Evolutionary conservation across 768 basidiomycete genomes (phyloP).

Genomic region (Myochromella boudieri): DNA sequence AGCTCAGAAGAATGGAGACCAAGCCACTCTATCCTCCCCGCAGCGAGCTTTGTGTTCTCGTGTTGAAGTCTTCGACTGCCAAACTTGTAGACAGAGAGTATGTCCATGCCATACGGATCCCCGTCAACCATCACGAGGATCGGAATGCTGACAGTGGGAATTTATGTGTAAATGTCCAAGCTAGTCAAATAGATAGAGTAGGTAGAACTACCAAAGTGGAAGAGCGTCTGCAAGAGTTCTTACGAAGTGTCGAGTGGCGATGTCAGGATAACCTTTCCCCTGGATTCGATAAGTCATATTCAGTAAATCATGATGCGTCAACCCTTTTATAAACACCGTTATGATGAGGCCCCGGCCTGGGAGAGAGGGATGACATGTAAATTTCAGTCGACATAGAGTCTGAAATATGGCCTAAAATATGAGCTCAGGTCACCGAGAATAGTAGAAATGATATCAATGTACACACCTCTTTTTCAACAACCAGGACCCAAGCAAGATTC

Average conservation of each 20-base stretch:
- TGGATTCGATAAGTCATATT: slow-evolving; percentile 26
- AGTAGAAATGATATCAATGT: neutral
- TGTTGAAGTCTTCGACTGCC: slow-evolving; percentile 74
- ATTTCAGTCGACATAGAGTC: slow-evolving; percentile 62
- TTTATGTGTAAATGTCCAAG: neutral
- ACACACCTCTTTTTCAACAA: slow-evolving; percentile 91
- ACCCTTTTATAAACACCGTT: slow-evolving; percentile 51
- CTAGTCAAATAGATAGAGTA: neutral
- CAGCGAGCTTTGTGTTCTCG: slow-evolving; percentile 68
- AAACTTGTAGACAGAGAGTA: slow-evolving; percentile 82
- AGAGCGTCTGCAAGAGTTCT: slow-evolving; percentile 68
- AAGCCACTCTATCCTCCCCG: slow-evolving; percentile 73
- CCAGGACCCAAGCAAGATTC: slow-evolving; percentile 70
- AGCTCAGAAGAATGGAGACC: slow-evolving; percentile 77
- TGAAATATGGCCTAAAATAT: slow-evolving; percentile 88
- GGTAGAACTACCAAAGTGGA: slow-evolving; percentile 49
- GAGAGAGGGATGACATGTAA: slow-evolving; percentile 48
- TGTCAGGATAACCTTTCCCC: slow-evolving; percentile 98
- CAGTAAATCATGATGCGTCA: neutral
- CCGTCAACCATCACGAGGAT: slow-evolving; percentile 83
- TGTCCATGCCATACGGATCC: slow-evolving; percentile 92
- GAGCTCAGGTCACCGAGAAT: neutral
- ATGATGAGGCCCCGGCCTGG: slow-evolving; percentile 73
- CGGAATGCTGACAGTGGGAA: slow-evolving; percentile 54
- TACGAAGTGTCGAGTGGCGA: slow-evolving; percentile 86